Evolutionary conservation across 225 moss, liverwort and hornwort genomes (phyloP).

Genomic region (Polytrichum formosum): DNA sequence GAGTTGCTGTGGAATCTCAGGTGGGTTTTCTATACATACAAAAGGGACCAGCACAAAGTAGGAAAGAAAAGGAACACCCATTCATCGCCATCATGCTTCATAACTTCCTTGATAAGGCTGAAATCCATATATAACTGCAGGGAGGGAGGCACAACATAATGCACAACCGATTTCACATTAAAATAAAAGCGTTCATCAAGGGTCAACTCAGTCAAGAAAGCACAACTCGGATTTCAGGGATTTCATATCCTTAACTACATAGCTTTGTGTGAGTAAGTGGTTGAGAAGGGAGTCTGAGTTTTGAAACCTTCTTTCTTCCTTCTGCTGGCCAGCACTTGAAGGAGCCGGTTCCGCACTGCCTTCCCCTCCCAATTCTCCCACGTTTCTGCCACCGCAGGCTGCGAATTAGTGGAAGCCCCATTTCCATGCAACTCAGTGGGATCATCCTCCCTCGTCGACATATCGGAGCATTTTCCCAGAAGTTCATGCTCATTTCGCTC

Average conservation of each 20-base stretch:
- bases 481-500: too few species aligned
- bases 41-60: too few species aligned
- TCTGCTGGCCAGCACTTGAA: conserved; percentile 62
- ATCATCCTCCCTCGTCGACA: background rate
- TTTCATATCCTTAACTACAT: background rate
- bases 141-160: background rate
- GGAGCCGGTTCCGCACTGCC: conserved; percentile 36
- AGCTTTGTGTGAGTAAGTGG: background rate
- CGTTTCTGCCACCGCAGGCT: background rate
- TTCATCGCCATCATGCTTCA: too few species aligned
- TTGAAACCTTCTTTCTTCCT: conserved; percentile 33
- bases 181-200: background rate
- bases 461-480: too few species aligned
- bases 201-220: too few species aligned
- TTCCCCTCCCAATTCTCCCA: conserved; percentile 36
- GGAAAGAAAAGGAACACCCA: too few species aligned
- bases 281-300: background rate
- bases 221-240: too few species aligned
- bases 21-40: conserved; percentile 12
- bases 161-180: too few species aligned
- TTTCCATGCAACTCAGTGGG: background rate
- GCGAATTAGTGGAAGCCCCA: background rate
- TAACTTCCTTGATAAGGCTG: too few species aligned
- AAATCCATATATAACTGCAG: background rate
- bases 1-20: conserved; percentile 11